These are phyloP conservation scores for Penicillium freii DNA, from an alignment of 2,329 filamentous ascomycete species.

Conservation along the genomic window DNA sequence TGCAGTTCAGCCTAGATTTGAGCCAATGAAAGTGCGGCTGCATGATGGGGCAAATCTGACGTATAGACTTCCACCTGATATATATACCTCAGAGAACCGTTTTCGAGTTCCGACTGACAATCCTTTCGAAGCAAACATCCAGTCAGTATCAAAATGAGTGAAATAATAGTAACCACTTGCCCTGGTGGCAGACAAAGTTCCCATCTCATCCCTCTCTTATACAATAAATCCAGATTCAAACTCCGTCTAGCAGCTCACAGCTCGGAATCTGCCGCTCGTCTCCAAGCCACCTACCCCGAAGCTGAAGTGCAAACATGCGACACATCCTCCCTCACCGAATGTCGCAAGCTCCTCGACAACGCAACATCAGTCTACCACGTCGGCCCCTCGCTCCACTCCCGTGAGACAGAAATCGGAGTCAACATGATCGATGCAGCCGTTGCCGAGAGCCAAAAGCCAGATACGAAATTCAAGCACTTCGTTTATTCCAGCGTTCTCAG, in stretches of 20 bases:
- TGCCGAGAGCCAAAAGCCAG: neutral
- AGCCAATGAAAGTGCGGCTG: neutral
- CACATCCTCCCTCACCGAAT: neutral
- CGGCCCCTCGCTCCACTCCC: neutral
- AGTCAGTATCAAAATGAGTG: neutral
- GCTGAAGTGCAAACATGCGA: neutral
- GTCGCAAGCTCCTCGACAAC: neutral
- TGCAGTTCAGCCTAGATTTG: neutral
- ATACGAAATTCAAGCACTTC: neutral
- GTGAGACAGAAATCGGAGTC: slow-evolving; percentile 1
- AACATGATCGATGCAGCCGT: slow-evolving; percentile 6
- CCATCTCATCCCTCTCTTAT: neutral
- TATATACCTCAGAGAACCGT: neutral
- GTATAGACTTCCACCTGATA: neutral
- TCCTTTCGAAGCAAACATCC: neutral
- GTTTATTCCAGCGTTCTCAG: slow-evolving; percentile 1
- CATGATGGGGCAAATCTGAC: neutral
- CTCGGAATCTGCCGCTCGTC: neutral
- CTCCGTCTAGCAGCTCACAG: slow-evolving; percentile 3
- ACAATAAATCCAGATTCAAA: slow-evolving; percentile 2
- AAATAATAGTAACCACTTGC: neutral
- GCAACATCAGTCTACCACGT: slow-evolving; percentile 2
- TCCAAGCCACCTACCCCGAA: neutral
- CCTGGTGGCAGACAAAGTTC: neutral
- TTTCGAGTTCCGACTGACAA: neutral